Base-by-base conservation (phyloP, 768 basidiomycete species). In the Boletales sp. region DNA sequence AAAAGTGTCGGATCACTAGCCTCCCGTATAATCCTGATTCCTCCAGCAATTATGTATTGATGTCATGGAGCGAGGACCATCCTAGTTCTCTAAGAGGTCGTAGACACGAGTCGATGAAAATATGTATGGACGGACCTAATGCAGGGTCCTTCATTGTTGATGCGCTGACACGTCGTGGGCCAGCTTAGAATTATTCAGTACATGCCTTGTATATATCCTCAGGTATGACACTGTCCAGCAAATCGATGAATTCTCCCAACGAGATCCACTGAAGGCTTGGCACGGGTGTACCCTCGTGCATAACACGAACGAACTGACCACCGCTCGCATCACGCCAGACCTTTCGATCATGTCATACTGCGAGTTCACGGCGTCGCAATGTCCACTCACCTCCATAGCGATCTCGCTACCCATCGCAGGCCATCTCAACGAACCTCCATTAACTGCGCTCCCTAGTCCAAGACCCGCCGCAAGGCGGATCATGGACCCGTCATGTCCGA, bases 401-500 rank as follows among this genome's bases (percentile, higher is more conserved):
- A 77, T 69, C 56, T 77, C 75, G 15, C 71, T 72, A 2, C 75
- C 75, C 48, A 77, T 62, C 0, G 77, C 74, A 0, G 77, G 77
- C 77, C 77, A 79, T 33, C 74, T 69, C 46, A 76, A 51, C 2
- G 59, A 57, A 13, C 53, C 57, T 8, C 54, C 54, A 21, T 63
- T 63, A 8, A 50, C 51, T 17, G 49, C 39, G 21, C 2, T 60
- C 14, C 72, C 73, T 17, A 77, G 58, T 4, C 77, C 75, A 3
- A 78, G 67, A 8, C 70, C 71, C 7, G 65, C 60, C 31, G 68
- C 70, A 3, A 72, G 71, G 31, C 71, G 62, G 36, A 72, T 70
- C 70, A 79, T 74, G 10, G 73, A 68, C 8, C 79, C 77, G 47
- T 79, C 25, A 78, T n/a, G 49, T 5, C 75, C 78, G 6, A 78